phyloP scores from a whole-genome alignment of 1,284 basidiomycete genomes.

The Puccinia polysora region DNA sequence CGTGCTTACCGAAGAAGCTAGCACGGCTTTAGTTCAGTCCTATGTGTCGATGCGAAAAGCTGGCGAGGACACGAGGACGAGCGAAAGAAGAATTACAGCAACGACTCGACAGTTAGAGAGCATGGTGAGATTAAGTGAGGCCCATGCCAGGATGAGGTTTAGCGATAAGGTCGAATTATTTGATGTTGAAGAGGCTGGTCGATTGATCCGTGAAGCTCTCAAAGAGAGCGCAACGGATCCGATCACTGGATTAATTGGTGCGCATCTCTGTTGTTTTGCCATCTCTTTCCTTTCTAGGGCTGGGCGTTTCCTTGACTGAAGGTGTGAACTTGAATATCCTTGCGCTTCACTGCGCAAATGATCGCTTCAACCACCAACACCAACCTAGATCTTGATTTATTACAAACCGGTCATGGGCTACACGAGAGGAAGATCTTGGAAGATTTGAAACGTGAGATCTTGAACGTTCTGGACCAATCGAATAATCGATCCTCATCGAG shows the following conservation, averaged over 20 bases:
- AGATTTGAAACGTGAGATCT: conserved; percentile 74
- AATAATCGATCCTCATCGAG: conserved; percentile 55
- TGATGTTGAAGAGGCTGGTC: conserved; percentile 84
- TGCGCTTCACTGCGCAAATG: neutral
- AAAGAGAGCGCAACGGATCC: conserved; percentile 61
- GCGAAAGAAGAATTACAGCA: conserved; percentile 91
- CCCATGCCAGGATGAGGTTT: conserved; percentile 92
- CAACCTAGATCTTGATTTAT: conserved; percentile 82
- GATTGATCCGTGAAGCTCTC: conserved; percentile 91
- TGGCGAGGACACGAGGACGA: conserved; percentile 76
- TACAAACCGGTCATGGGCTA: conserved; percentile 85
- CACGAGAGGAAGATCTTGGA: conserved; percentile 75
- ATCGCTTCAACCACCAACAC: conserved; percentile 54
- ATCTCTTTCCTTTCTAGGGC: neutral
- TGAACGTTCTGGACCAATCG: conserved; percentile 61
- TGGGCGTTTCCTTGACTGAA: neutral
- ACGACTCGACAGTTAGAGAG: conserved; percentile 95
- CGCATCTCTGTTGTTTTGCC: neutral
- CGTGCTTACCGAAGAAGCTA: conserved; percentile 78
- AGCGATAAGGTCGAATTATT: conserved; percentile 73
- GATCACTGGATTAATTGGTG: conserved; percentile 58
- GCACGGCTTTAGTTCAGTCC: conserved; percentile 73
- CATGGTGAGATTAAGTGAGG: conserved; percentile 96
- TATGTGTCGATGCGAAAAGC: conserved; percentile 93
- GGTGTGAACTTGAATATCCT: neutral